Conservation (phyloP, 2,329 filamentous ascomycete genomes). For the Talaromyces albobiverticillius region DNA sequence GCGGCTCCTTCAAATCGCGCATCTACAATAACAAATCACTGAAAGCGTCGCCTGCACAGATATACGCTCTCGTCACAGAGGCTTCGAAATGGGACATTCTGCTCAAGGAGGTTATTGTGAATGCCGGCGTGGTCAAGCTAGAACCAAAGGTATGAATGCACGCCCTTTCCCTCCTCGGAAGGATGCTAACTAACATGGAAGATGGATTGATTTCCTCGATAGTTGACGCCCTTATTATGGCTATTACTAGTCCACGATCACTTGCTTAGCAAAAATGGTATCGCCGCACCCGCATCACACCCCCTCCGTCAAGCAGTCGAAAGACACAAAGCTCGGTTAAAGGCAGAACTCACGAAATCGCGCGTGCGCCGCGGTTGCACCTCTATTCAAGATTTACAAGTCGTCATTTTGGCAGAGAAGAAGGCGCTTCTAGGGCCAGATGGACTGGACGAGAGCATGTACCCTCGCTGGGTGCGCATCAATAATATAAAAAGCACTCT, state of each 20-base stretch:
- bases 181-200: constrained; percentile 34
- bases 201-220: constrained; percentile 21
- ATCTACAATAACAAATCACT: constrained; percentile 72
- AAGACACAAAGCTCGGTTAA: constrained; percentile 75
- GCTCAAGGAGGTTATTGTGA: constrained; percentile 86
- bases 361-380: constrained; percentile 69
- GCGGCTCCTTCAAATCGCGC: constrained; percentile 83
- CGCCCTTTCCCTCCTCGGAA: background rate
- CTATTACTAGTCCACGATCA: constrained; percentile 84
- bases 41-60: constrained; percentile 74
- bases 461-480: constrained; percentile 89
- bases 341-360: constrained; percentile 77
- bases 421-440: constrained; percentile 46
- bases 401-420: constrained; percentile 32
- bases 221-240: constrained; percentile 78
- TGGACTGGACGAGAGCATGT: constrained; percentile 33
- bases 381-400: constrained; percentile 62
- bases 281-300: constrained; percentile 76
- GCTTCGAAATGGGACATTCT: constrained; percentile 86
- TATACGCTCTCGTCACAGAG: constrained; percentile 85
- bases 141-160: constrained; percentile 73
- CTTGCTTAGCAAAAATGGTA: constrained; percentile 74
- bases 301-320: constrained; percentile 73
- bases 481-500: constrained; percentile 74
- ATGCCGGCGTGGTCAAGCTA: constrained; percentile 67